Conservation (phyloP, 768 basidiomycete species). For the Tremella fuciformis region DNA sequence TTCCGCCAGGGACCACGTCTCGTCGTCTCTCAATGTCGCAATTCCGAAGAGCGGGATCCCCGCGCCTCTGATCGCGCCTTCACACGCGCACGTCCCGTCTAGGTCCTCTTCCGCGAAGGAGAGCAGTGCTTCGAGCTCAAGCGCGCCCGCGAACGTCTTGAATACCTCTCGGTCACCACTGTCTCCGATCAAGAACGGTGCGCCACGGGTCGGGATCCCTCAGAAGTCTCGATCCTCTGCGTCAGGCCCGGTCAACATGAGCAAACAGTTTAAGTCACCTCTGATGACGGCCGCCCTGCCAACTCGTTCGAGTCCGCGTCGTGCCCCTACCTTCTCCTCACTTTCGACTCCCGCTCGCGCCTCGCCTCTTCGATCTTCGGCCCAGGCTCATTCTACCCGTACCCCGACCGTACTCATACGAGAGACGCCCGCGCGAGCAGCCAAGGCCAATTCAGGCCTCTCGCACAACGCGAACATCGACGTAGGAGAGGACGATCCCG, state of each 20-base stretch:
- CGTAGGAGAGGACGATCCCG: constrained; percentile 8
- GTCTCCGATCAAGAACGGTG: constrained; percentile 2
- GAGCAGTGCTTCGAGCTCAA: not conserved
- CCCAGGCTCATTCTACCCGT: not conserved
- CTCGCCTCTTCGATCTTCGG: not conserved
- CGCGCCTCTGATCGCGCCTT: not conserved
- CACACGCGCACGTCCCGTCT: not conserved
- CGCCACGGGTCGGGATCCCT: constrained; percentile 8
- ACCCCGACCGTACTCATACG: not conserved
- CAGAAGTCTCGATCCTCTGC: not conserved
- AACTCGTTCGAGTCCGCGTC: constrained; percentile 15
- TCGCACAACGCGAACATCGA: not conserved
- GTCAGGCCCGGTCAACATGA: not conserved
- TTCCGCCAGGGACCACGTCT: not conserved
- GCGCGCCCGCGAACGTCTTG: not conserved
- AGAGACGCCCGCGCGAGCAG: constrained; percentile 1
- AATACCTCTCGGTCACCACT: not conserved
- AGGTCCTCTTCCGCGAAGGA: not conserved
- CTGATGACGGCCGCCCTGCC: not conserved
- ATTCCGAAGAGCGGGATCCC: not conserved
- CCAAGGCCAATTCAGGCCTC: not conserved
- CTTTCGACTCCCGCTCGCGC: not conserved
- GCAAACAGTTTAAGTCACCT: not conserved
- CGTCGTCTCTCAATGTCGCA: too few species aligned
- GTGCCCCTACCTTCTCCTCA: constrained; percentile 1